phyloP scores from a whole-genome alignment of 2,329 filamentous ascomycete species.

The Diaporthe citrichinensis region DNA sequence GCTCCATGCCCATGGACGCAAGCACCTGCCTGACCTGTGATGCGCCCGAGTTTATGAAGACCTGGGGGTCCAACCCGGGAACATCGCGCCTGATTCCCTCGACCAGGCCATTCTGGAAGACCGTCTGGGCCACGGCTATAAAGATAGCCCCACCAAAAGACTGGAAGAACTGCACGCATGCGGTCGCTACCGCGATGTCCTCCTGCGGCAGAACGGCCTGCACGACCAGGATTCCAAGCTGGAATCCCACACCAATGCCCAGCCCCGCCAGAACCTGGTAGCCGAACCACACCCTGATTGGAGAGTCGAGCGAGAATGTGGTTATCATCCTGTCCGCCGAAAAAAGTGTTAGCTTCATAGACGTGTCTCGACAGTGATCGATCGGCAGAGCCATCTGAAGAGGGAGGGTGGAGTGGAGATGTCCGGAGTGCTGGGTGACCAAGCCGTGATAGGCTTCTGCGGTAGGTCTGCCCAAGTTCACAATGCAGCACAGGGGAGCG shows the following conservation, averaged over 20 bases:
- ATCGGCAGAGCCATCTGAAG: background rate
- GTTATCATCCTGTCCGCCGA: conserved; percentile 61
- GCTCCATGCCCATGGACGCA: conserved; percentile 55
- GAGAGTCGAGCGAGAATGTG: conserved; percentile 62
- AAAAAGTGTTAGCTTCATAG: background rate
- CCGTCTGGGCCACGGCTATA: conserved; percentile 75
- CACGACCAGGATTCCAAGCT: conserved; percentile 60
- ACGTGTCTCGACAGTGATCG: background rate
- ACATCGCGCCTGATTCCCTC: conserved; percentile 51
- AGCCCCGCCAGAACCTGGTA: conserved; percentile 67
- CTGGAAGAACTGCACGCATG: conserved; percentile 71
- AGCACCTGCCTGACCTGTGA: conserved; percentile 64
- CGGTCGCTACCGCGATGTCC: conserved; percentile 64
- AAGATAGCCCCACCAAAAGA: conserved; percentile 74
- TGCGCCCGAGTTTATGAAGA: conserved; percentile 42
- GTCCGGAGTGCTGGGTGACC: background rate
- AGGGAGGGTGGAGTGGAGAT: background rate
- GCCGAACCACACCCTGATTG: conserved; percentile 65
- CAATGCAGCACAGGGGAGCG: background rate
- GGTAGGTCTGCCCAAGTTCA: background rate
- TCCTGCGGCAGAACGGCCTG: conserved; percentile 64
- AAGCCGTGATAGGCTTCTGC: background rate
- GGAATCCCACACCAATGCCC: conserved; percentile 64
- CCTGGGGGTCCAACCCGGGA: conserved; percentile 36
- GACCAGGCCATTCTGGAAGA: conserved; percentile 75